Base-by-base conservation (phyloP, 768 basidiomycete species). In the Mycena rebaudengoi region DNA sequence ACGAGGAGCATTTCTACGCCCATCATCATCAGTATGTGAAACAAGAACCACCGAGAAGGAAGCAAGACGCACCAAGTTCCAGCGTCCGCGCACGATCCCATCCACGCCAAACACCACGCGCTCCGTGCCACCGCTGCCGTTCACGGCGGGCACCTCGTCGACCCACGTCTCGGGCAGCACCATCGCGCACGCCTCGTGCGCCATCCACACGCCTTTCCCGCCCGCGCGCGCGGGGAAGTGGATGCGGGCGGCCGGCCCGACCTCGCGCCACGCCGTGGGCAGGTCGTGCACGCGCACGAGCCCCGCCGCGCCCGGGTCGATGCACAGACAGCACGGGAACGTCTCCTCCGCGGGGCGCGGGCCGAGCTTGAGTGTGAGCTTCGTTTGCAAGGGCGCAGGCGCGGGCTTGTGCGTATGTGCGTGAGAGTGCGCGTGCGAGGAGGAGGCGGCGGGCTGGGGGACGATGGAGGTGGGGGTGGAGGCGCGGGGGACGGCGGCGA, bases 131-230 rank as follows among this genome's bases (percentile, higher is more conserved):
- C n/a, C n/a, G n/a, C n/a, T n/a, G n/a, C n/a, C n/a, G n/a, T n/a
- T n/a, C n/a, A n/a, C n/a, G 33, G 69, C 76, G 39, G 88, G 86
- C 6, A 90, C 72, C 40, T 87, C 87, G 71, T 95, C 95, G 23
- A 97, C 86, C 90, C 95, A 97, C 0, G 96, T 95, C 75, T 98
- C 95, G 0, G 96, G 97, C 8, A 98, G 83, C 16, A 94, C 85
- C 39, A 81, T 85, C 6, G 91, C 95, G 71, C 95, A 97, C 8
- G 82, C 76, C 67, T 89, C 89, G 74, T 98, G 95, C 1, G 93
- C 94, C 83, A 84, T 83, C 90, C 91, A 93, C 7, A 77, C 71
- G 44, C 79, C 80, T 14, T 83, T 79, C 54, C 81, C 76, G 26
- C 83, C 77, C 41, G 12, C 26, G 23, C n/a, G 14, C 4, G 26